These are phyloP conservation scores for Acanthamoeba castellanii DNA, from an alignment of 208 protist genomes.

Conservation along the genomic window DNA sequence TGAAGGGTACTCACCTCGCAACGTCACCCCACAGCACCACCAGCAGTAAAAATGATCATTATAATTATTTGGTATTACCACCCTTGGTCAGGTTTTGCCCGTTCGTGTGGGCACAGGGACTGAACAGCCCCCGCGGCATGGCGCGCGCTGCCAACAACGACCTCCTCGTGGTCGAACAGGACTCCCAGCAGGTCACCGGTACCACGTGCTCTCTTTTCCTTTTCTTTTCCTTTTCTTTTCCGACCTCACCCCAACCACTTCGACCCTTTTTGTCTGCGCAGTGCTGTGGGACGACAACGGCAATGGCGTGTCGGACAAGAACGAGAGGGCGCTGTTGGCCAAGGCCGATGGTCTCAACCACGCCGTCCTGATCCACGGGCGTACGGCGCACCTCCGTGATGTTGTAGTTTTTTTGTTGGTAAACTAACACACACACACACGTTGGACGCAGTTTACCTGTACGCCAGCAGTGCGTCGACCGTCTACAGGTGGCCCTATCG, in stretches of 20 bases:
- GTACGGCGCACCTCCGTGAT: not conserved
- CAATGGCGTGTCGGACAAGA: constrained; percentile 39
- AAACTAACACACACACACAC: not conserved
- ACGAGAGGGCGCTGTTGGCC: constrained; percentile 40
- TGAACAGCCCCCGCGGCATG: constrained; percentile 14
- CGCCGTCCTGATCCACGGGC: constrained; percentile 18
- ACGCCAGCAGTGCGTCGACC: constrained; percentile 36
- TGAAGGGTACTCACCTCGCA: too few relatives aligned
- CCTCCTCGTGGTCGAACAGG: constrained; percentile 46
- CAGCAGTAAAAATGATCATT: too few relatives aligned
- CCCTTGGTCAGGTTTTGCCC: constrained; percentile 71
- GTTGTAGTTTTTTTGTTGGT: not conserved
- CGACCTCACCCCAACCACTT: too few relatives aligned
- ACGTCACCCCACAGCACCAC: too few relatives aligned
- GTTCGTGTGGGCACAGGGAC: constrained; percentile 44
- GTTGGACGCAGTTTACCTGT: constrained; percentile 10
- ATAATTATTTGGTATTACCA: too few relatives aligned
- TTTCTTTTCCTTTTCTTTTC: too few relatives aligned
- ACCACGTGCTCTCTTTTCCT: too few relatives aligned
- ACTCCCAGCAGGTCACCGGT: constrained; percentile 23
- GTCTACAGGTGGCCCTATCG: constrained; percentile 67
- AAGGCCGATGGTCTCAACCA: constrained; percentile 43
- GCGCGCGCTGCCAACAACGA: constrained; percentile 56
- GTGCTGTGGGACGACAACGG: constrained; percentile 70
- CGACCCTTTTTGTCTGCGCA: too few relatives aligned